Conservation (phyloP, 108 stramenopile genomes). For the Discostella pseudostelligera region DNA sequence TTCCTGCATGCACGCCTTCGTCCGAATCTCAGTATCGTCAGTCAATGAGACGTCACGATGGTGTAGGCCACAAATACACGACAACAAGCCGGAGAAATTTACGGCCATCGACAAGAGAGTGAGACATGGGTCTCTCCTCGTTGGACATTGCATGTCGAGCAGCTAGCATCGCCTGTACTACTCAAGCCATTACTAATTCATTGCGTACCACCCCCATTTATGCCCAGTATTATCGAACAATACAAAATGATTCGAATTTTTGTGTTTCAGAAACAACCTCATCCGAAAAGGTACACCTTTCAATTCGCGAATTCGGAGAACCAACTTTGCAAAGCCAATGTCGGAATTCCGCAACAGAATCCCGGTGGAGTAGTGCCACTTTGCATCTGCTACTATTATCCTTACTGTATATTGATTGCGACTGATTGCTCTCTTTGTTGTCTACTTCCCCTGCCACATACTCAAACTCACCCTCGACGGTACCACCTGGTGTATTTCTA, state of each 20-base stretch:
- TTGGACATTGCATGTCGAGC: no score
- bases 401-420: neutral
- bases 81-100: no score
- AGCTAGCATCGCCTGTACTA: no score
- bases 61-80: no score
- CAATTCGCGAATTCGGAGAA: conserved; percentile 11
- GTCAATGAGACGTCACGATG: neutral
- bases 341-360: conserved; percentile 1
- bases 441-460: neutral
- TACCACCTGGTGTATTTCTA: conserved; percentile 9
- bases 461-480: conserved; percentile 11
- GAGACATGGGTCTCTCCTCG: no score
- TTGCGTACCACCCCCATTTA: no score
- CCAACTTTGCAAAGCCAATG: conserved; percentile 11
- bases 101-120: no score
- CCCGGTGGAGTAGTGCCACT: neutral
- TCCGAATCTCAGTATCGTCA: neutral
- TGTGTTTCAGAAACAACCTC: neutral
- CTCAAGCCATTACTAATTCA: no score
- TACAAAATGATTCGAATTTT: conserved; percentile 7
- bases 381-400: neutral
- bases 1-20: neutral
- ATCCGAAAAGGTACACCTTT: conserved; percentile 10
- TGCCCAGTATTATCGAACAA: conserved; percentile 7
- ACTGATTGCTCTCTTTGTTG: no score